Conservation (phyloP, 768 basidiomycete species). For the Amanita fuliginea region DNA sequence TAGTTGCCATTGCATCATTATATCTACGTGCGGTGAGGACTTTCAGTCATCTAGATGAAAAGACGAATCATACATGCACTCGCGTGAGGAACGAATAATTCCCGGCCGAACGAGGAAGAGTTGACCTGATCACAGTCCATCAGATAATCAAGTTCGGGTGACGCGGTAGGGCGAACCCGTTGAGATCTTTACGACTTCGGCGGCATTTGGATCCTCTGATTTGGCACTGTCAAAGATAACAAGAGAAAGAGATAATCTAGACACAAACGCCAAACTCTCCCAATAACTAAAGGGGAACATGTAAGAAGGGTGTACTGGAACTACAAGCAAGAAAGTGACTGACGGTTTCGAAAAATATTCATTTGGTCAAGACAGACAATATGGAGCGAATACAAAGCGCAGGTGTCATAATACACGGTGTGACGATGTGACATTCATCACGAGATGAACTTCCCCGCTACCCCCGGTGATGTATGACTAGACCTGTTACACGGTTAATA, state of each 20-base stretch:
- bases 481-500: not conserved
- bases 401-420: constrained; percentile 19
- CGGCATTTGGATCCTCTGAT: constrained; percentile 85
- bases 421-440: constrained; percentile 13
- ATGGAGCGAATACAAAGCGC: constrained; percentile 10
- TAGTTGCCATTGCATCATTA: constrained; percentile 90
- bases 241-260: constrained; percentile 7
- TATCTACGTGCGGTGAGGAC: constrained; percentile 42
- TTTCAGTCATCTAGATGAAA: not conserved
- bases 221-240: constrained; percentile 17
- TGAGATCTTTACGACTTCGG: constrained; percentile 91
- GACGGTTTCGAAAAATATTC: constrained; percentile 81
- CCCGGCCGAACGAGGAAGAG: constrained; percentile 87
- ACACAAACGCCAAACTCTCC: constrained; percentile 90
- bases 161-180: constrained; percentile 29
- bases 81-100: constrained; percentile 81
- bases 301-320: constrained; percentile 11
- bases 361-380: constrained; percentile 25
- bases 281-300: constrained; percentile 52
- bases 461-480: not conserved
- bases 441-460: constrained; percentile 1
- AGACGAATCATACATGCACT: constrained; percentile 72
- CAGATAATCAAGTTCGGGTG: not conserved
- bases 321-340: constrained; percentile 19
- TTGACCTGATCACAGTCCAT: constrained; percentile 35